Base-by-base conservation (phyloP, 129 eudicot genomes). In the Gnaphalium uliginosum region DNA sequence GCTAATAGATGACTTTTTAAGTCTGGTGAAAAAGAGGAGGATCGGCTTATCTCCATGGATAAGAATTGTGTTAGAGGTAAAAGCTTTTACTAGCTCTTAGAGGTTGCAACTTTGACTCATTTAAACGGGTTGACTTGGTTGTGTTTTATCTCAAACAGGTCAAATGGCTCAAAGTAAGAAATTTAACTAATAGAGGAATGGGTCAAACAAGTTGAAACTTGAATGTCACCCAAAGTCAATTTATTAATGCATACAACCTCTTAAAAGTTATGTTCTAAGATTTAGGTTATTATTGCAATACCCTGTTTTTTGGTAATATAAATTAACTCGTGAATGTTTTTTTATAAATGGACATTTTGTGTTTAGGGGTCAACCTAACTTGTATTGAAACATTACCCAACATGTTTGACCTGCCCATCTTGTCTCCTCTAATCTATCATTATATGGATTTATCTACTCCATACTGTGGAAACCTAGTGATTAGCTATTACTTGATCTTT, bases 61-160 rank as follows among this genome's bases (percentile, higher is more conserved):
- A 77, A 87, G 89, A 79, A 35, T 84, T 48, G 21, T 85, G 37
- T 82, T 93, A 82, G 97, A 93, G 98, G 98, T 90, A 77, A 85
- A 66, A 59, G 10, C 57, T 73, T 37, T 18, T 23, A 73, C 17
- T 60, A 64, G 50, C 56, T 32, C 17, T 77, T 68, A 26, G 14
- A 4, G 5, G 62, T 50, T 43, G 24, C 27, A 25, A 25, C 15
- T 68, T 48, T 0, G 18, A 46, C 15, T 25, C 13, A 41, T 39
- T 68, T 66, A 10, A 66, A 43, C 51, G 2, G 13, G 18, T 18
- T 43, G 51, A 14, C 14, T 46, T 46, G 26, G 26, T 27, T 50
- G 62, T 69, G 21, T 71, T 26, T 51, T 27, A 71, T 3, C 33
- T 18, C 39, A 51, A 26, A 29, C 25, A 5, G 53, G 35, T 57